Base-by-base conservation (phyloP, 768 basidiomycete species). In the Pseudohyphozyma bogoriensis region DNA sequence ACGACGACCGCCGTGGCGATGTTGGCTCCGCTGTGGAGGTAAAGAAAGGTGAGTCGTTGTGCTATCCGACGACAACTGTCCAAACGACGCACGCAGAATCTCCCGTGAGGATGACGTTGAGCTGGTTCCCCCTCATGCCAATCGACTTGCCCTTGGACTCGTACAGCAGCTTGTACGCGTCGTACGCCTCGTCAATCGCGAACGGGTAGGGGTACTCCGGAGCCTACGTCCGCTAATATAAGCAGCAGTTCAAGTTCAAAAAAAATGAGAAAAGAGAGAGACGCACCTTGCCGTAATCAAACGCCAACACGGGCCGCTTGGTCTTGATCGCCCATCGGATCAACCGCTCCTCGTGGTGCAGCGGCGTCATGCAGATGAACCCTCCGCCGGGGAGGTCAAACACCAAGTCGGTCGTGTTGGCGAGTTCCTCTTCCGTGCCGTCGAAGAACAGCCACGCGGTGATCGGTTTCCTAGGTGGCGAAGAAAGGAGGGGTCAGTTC, bases 201-300 rank as follows among this genome's bases (percentile, higher is more conserved):
- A 87, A 97, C 0, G 95, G 95, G 73, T 90, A 99, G 16, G 93
- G 95, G 78, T 69, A 70, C 53, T 96, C 93, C 91, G 64, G 42
- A 32, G 54, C 50, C 63, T 50, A 54, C 11, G 15, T 15, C 10
- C 3, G n/a, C n/a, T n/a, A n/a, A n/a, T n/a, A n/a, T n/a, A n/a
- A n/a, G n/a, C 33, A 42, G 20, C 18, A 9, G 16, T 4, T 4
- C n/a, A 20, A 36, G 50, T n/a, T 40, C 15, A n/a, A n/a, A n/a
- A n/a, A 36, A 18, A 37, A 31, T 8, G 42, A 5, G 22, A 33
- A 46, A 31, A 24, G 28, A 39, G 49, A 32, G 24, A 24, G 69
- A 8, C 92, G 91, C 28, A 91, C 87, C 75, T 97, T 99, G 36
- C 91, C 89, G 73, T 97, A 97, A 63, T 97, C 89, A 49, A 97